Percentiles rank a stretch among this genome's conserved stretches.
Conservation (phyloP, 495 filamentous ascomycete species). For the Jackrogersella minutella region DNA sequence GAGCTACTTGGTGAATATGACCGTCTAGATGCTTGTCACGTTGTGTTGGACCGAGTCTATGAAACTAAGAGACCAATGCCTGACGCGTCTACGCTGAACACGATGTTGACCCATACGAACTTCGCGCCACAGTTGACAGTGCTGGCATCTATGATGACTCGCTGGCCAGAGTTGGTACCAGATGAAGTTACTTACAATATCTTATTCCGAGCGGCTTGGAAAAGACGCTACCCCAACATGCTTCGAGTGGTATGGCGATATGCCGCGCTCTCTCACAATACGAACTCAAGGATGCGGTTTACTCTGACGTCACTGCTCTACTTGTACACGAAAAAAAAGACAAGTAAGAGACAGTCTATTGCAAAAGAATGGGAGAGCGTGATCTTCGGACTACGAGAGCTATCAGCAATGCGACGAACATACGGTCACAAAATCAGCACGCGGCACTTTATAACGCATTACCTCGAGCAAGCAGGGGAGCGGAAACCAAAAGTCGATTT, state of each 20-base stretch:
- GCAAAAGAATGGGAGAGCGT: conserved; percentile 32
- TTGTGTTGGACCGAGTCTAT: conserved; percentile 42
- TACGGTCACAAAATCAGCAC: not conserved
- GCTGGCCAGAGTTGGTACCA: conserved; percentile 20
- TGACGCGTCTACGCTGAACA: conserved; percentile 45
- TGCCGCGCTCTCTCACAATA: conserved; percentile 28
- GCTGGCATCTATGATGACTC: conserved; percentile 1
- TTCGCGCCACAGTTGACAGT: conserved; percentile 37
- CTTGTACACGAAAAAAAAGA: no score
- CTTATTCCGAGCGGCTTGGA: conserved; percentile 47
- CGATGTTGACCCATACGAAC: conserved; percentile 46
- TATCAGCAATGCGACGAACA: conserved; percentile 28
- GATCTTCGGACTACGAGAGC: conserved; percentile 34
- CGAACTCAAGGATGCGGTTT: conserved; percentile 37
- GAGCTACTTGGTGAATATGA: conserved; percentile 42
- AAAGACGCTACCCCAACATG: conserved; percentile 44
- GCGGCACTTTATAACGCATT: conserved; percentile 18
- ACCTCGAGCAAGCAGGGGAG: not conserved
- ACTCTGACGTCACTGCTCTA: conserved; percentile 26
- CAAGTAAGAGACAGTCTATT: not conserved
- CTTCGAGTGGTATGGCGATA: conserved; percentile 52
- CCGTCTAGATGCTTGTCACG: conserved; percentile 32
- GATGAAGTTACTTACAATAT: conserved; percentile 38
- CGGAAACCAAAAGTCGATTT: conserved; percentile 3
- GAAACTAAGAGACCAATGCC: conserved; percentile 11